Evolutionary conservation across 345 rosid species (phyloP).

Genomic region (Arabis hirsuta): DNA sequence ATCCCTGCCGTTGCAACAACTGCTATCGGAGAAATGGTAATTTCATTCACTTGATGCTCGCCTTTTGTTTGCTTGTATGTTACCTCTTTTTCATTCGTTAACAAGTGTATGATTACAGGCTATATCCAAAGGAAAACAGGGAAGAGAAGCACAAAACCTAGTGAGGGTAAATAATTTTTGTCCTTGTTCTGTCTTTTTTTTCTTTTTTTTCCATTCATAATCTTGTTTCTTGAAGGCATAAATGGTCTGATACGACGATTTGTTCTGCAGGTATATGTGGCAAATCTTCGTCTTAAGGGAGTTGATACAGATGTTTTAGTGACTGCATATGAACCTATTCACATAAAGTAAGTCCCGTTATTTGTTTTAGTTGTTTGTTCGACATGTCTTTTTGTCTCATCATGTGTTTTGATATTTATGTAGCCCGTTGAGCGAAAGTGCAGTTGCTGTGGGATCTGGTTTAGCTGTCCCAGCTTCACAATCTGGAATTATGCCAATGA

Average conservation of each 20-base stretch:
- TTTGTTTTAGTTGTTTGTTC: not conserved
- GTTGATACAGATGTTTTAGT: slow-evolving; percentile 77
- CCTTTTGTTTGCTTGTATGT: not conserved
- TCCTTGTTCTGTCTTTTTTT: slow-evolving; percentile 9
- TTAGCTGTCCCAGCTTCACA: slow-evolving; percentile 60
- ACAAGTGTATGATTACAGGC: slow-evolving; percentile 43
- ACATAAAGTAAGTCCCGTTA: slow-evolving; percentile 58
- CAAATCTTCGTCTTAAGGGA: slow-evolving; percentile 77
- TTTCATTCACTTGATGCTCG: slow-evolving; percentile 1
- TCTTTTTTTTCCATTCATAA: not conserved
- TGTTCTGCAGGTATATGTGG: slow-evolving; percentile 68
- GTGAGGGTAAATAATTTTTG: slow-evolving; percentile 51
- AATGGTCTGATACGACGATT: slow-evolving; percentile 8
- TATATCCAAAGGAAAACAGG: slow-evolving; percentile 86
- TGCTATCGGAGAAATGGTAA: slow-evolving; percentile 85
- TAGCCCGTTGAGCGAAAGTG: slow-evolving; percentile 83
- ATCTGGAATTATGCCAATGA: slow-evolving; percentile 65
- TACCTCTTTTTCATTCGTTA: not conserved
- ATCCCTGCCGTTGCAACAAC: slow-evolving; percentile 56
- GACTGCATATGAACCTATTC: slow-evolving; percentile 70
- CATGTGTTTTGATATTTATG: slow-evolving; percentile 24
- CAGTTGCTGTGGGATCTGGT: slow-evolving; percentile 73
- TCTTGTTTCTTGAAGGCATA: slow-evolving; percentile 25
- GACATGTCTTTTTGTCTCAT: slow-evolving; percentile 2
- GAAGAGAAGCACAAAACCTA: slow-evolving; percentile 87